Percentiles rank a stretch among this genome's conserved stretches.
phyloP scores from a whole-genome alignment of 2,329 filamentous ascomycete genomes.

The Fusarium floridanum region DNA sequence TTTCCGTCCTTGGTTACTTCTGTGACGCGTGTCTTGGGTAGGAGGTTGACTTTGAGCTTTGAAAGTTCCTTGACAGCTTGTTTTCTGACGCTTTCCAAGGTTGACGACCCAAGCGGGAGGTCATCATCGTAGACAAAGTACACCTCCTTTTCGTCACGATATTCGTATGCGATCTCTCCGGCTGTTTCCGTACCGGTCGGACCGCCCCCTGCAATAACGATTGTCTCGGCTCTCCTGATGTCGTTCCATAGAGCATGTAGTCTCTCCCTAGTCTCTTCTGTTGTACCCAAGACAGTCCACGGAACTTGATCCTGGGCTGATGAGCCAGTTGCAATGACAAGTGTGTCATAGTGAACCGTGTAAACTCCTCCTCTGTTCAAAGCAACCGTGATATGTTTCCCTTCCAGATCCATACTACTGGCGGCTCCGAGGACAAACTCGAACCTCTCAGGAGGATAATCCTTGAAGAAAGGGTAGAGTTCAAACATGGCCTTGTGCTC shows the following conservation, averaged over 20 bases:
- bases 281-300: background rate
- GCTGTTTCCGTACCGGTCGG: background rate
- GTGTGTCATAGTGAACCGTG: background rate
- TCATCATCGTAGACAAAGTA: background rate
- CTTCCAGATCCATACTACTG: background rate
- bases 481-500: background rate
- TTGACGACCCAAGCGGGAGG: background rate
- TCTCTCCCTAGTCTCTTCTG: background rate
- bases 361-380: background rate
- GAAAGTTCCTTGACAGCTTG: background rate
- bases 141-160: background rate
- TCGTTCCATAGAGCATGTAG: background rate
- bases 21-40: background rate
- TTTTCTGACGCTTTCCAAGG: background rate
- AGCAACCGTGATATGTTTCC: background rate
- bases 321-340: background rate
- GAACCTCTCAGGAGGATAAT: background rate
- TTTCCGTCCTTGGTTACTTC: background rate
- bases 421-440: background rate
- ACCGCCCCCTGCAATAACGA: background rate
- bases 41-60: background rate
- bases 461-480: background rate
- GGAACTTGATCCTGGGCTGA: background rate
- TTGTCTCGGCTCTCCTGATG: background rate
- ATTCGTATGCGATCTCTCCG: background rate